Percentiles rank a stretch among this genome's conserved stretches.
These are phyloP conservation scores for Apiotrichum laibachii DNA, from an alignment of 1,284 basidiomycete genomes.

Conservation along the genomic window DNA sequence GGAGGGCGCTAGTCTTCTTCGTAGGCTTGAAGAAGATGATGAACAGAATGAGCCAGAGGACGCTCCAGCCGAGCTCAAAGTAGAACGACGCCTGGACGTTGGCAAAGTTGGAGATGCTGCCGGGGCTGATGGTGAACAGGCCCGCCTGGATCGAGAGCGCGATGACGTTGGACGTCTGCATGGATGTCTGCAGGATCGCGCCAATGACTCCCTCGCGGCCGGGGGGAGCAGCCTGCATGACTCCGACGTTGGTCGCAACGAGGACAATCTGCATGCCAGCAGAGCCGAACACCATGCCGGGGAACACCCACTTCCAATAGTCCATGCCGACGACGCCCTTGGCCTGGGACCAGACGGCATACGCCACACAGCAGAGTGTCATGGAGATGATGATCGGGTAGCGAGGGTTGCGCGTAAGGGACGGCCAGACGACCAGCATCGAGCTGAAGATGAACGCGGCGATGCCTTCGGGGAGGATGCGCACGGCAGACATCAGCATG, in stretches of 20 bases:
- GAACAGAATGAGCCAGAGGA: constrained; percentile 11
- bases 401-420: constrained; percentile 18
- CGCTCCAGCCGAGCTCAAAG: constrained; percentile 14
- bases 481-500: constrained; percentile 26
- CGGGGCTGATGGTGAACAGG: constrained; percentile 9
- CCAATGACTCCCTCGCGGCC: constrained; percentile 24
- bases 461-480: constrained; percentile 29
- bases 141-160: constrained; percentile 13
- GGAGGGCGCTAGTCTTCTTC: background rate
- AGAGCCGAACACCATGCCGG: constrained; percentile 26
- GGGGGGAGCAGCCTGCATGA: constrained; percentile 5
- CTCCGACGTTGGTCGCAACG: constrained; percentile 20
- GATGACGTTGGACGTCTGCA: constrained; percentile 9
- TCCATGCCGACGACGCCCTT: constrained; percentile 12
- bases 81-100: constrained; percentile 9
- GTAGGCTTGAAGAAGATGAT: constrained; percentile 4
- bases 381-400: constrained; percentile 25
- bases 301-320: constrained; percentile 30
- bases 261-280: constrained; percentile 23
- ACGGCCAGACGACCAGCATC: constrained; percentile 11
- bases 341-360: constrained; percentile 16
- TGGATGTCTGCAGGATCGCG: constrained; percentile 9
- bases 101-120: constrained; percentile 4
- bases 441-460: constrained; percentile 19
- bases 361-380: constrained; percentile 21